These are phyloP conservation scores for Globisporangium lucens DNA, from an alignment of 352 stramenopile genomes.

Conservation along the genomic window DNA sequence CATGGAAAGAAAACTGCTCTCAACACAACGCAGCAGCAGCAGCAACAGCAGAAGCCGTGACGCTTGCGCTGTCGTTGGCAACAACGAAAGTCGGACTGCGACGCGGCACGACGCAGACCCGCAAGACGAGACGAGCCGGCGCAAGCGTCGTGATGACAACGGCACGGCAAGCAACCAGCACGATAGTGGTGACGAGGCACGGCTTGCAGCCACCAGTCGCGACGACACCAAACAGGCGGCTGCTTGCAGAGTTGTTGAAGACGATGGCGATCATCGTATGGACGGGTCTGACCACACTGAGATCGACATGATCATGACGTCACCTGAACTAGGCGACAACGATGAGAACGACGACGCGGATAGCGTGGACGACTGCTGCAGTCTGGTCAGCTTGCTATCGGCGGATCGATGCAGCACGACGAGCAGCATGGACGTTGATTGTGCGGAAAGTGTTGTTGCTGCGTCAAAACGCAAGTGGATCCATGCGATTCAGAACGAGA, in stretches of 20 bases:
- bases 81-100: background rate
- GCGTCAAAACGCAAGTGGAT: constrained; percentile 25
- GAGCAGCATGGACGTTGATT: constrained; percentile 4
- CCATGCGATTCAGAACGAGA: constrained; percentile 49
- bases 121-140: background rate
- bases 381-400: constrained; percentile 1
- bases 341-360: background rate
- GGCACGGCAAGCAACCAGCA: background rate
- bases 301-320: constrained; percentile 7
- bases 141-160: background rate
- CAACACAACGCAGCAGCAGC: background rate
- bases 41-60: background rate
- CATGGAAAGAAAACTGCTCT: background rate
- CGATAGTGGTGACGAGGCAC: background rate
- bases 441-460: background rate
- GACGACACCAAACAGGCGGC: background rate
- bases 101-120: background rate
- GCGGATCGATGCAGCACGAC: constrained; percentile 1
- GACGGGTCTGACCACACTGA: background rate
- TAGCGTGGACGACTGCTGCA: constrained; percentile 4
- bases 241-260: background rate
- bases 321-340: background rate
- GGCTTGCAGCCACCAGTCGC: too few relatives aligned
- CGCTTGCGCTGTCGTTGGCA: background rate
- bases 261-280: background rate